Evolutionary conservation across 225 moss, liverwort and hornwort genomes (phyloP).

Genomic region (Bryoerythrophyllum caledonicum): DNA sequence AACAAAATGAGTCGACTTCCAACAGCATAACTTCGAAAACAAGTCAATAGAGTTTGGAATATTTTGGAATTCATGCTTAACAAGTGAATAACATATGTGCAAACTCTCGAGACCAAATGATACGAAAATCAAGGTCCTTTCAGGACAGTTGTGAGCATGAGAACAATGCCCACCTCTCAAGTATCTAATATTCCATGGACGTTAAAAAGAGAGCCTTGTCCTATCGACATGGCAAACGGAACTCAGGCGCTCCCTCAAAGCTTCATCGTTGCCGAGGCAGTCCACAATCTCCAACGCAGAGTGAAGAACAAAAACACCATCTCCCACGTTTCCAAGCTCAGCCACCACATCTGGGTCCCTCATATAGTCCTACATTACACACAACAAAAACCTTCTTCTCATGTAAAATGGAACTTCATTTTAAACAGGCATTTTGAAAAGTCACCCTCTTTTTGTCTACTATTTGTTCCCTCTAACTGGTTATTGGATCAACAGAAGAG

Average conservation of each 20-base stretch:
- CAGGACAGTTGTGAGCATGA: constrained; percentile 2
- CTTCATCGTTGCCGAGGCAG: constrained; percentile 18
- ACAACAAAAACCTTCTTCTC: background rate
- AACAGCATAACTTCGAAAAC: no score
- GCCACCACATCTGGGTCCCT: constrained; percentile 45
- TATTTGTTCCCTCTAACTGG: no score
- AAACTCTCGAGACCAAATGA: no score
- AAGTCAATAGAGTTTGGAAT: no score
- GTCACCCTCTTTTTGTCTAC: no score
- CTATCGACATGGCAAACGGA: constrained; percentile 20
- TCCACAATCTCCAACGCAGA: constrained; percentile 49
- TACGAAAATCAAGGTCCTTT: background rate
- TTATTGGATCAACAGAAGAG: no score
- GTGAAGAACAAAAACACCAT: constrained; percentile 43
- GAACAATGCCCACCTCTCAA: background rate
- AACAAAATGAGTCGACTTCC: no score
- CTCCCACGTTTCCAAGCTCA: constrained; percentile 33
- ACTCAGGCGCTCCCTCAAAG: constrained; percentile 31
- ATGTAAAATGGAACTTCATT: background rate
- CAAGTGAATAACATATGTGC: no score
- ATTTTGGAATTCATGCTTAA: no score
- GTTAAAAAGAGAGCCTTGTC: background rate
- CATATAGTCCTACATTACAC: constrained; percentile 52
- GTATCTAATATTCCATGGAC: no score
- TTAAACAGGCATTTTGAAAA: background rate